A percentile compares a stretch with the other conserved stretches of the same genome.
Evolutionary conservation across 2,329 filamentous ascomycete genomes (phyloP).

Genomic region (Ceratocystis alfenasii): DNA sequence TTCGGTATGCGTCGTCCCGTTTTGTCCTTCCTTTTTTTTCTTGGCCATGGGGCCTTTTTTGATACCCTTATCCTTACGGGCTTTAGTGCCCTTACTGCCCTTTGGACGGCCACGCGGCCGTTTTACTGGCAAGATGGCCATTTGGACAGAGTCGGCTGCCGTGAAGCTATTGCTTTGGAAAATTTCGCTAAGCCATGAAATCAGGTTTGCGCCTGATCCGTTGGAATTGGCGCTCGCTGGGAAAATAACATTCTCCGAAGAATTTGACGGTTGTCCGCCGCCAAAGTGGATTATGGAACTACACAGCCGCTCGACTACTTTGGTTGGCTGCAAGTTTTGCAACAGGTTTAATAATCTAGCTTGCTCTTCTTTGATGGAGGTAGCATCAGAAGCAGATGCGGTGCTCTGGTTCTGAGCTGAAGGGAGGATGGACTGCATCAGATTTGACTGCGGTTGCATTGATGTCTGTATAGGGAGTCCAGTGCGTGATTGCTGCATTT

Average conservation of each 20-base stretch:
- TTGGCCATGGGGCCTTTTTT: slow-evolving; percentile 19
- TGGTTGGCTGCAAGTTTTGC: slow-evolving; percentile 41
- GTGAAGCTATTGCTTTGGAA: slow-evolving; percentile 33
- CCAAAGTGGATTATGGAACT: slow-evolving; percentile 53
- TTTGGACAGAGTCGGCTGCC: slow-evolving; percentile 9
- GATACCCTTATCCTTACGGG: slow-evolving; percentile 30
- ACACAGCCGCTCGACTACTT: slow-evolving; percentile 51
- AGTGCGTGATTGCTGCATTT: slow-evolving; percentile 18
- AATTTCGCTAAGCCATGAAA: slow-evolving; percentile 52
- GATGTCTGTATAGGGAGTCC: slow-evolving; percentile 5
- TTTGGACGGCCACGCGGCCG: slow-evolving; percentile 37
- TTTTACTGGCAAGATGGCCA: slow-evolving; percentile 26
- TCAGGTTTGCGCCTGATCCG: slow-evolving; percentile 45
- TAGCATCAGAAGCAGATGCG: slow-evolving; percentile 4
- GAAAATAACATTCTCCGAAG: slow-evolving; percentile 40
- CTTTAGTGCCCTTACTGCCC: slow-evolving; percentile 39
- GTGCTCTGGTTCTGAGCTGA: slow-evolving; percentile 6
- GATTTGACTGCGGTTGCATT: slow-evolving; percentile 12
- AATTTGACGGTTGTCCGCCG: slow-evolving; percentile 43
- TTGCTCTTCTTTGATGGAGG: slow-evolving; percentile 42
- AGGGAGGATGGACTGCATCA: slow-evolving; percentile 18
- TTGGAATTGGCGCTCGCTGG: slow-evolving; percentile 45
- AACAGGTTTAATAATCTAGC: slow-evolving; percentile 47
- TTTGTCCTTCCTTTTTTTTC: slow-evolving; percentile 8
- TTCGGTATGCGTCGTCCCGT: not conserved